These are phyloP conservation scores for Puccinia coronata DNA, from an alignment of 1,284 basidiomycete genomes.

Conservation along the genomic window DNA sequence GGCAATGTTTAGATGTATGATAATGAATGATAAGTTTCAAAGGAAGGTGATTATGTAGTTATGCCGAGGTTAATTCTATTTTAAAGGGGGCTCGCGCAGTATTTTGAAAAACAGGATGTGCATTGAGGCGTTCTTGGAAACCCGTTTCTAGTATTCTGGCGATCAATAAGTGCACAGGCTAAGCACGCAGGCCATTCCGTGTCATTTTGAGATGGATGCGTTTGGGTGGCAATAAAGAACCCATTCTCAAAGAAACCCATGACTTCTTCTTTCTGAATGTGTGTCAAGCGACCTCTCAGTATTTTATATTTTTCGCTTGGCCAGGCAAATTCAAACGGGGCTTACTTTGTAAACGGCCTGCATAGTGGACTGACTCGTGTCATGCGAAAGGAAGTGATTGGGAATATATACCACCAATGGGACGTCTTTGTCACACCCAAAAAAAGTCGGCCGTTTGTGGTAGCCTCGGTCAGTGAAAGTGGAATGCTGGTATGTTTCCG, in stretches of 20 bases:
- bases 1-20: no score
- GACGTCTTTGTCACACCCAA: conserved; percentile 27
- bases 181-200: conserved; percentile 32
- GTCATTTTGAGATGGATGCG: background rate
- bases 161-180: conserved; percentile 37
- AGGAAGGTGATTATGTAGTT: no score
- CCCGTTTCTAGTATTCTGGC: conserved; percentile 17
- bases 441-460: conserved; percentile 41
- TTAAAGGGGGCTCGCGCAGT: conserved; percentile 1
- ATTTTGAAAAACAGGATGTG: conserved; percentile 23
- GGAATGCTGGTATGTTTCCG: conserved; percentile 1
- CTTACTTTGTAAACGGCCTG: conserved; percentile 30
- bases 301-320: no score
- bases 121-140: conserved; percentile 30
- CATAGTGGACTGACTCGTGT: conserved; percentile 18
- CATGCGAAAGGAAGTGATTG: conserved; percentile 8
- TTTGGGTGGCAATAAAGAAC: conserved; percentile 25
- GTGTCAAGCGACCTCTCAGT: background rate
- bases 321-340: background rate
- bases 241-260: conserved; percentile 31
- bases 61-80: no score
- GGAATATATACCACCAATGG: conserved; percentile 41
- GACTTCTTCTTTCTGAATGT: conserved; percentile 14
- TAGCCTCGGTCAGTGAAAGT: conserved; percentile 34
- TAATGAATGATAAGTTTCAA: no score